Conservation (phyloP, 2,329 filamentous ascomycete species). For the Blumeria graminis region DNA sequence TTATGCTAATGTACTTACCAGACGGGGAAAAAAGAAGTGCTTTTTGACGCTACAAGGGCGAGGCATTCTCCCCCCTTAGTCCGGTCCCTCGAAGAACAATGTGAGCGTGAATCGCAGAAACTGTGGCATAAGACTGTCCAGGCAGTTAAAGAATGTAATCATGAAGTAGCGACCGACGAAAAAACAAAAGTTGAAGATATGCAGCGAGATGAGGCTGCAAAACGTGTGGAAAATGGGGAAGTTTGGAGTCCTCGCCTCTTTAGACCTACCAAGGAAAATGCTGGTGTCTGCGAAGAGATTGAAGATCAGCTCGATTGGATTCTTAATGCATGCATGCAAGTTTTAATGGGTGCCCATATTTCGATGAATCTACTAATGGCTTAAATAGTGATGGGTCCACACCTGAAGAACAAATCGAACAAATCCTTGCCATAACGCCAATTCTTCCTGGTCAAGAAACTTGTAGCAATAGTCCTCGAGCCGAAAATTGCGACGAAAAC, state of each 20-base stretch:
- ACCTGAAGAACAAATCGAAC: constrained; percentile 47
- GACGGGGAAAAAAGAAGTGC: constrained; percentile 71
- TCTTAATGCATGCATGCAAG: constrained; percentile 65
- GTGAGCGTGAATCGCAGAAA: constrained; percentile 68
- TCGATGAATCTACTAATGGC: too few relatives aligned
- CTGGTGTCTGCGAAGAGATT: constrained; percentile 48
- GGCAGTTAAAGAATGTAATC: constrained; percentile 65
- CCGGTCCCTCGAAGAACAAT: constrained; percentile 65
- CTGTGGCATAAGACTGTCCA: constrained; percentile 64
- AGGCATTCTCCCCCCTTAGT: constrained; percentile 51
- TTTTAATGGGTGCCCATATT: constrained; percentile 2
- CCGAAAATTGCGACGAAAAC: too few relatives aligned
- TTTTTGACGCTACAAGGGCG: constrained; percentile 67
- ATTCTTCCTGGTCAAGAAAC: constrained; percentile 53
- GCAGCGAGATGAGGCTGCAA: constrained; percentile 71
- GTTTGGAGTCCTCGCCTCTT: constrained; percentile 84
- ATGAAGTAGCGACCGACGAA: constrained; percentile 74
- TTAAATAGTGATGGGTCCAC: constrained; percentile 32
- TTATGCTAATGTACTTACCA: constrained; percentile 15
- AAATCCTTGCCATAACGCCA: constrained; percentile 69
- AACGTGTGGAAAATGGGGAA: constrained; percentile 49
- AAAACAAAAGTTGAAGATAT: constrained; percentile 91
- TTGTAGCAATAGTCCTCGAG: neutral
- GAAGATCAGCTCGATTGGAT: constrained; percentile 91
- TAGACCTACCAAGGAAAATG: constrained; percentile 44